Evolutionary conservation across 192 early-diverging fungal species (phyloP), one percentile per base, ranked within the genome.

Genomic region (Umbelopsis isabellina): DNA sequence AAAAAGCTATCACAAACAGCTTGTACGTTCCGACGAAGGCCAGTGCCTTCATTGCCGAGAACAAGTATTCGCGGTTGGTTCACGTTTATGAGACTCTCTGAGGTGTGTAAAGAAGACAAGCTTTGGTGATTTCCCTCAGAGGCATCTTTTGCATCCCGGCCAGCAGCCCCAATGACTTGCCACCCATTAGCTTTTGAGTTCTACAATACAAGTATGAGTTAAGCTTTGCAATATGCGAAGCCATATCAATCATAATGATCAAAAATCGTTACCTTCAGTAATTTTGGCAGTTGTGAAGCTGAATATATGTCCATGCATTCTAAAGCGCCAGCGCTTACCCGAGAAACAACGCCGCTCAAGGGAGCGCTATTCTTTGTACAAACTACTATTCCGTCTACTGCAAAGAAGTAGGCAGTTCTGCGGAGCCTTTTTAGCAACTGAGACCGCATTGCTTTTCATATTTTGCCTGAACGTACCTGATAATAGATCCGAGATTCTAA

Each of bases 401-500:
- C 86, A 77, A 90, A 81, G 61, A 93, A 93, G 23, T 87, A 71
- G 10, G 84, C 83, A 2, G 86, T 86, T 37, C 89, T 81, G 8
- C 7, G 25, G 18, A 58, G 22, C 0, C 2, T 11, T 12, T 18
- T 5, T 45, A 25, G 49, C 35, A 2, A 35, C 21, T 7, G 23
- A 9, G 33, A 21, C 13, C 15, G 65, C 20, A 20, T 48, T 41
- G 3, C 15, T 7, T 4, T 21, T 64, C 21, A 50, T 25, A 41
- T 4, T 48, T 5, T 67, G 1, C 18, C 58, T 16, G 1, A 33
- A 35, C 7, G 20, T 65, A 79, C 77, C 84, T 74, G 37, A 93
- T 69, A 53, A 93, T 91, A 12, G 90, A 87, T 9, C 92, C 92
- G 6, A 93, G 47, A 70, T 93, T 93, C 75, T 91, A 61, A 46